These are phyloP conservation scores for Paragyromitra xinjiangensis DNA, from an alignment of 495 filamentous ascomycete species.

Conservation along the genomic window DNA sequence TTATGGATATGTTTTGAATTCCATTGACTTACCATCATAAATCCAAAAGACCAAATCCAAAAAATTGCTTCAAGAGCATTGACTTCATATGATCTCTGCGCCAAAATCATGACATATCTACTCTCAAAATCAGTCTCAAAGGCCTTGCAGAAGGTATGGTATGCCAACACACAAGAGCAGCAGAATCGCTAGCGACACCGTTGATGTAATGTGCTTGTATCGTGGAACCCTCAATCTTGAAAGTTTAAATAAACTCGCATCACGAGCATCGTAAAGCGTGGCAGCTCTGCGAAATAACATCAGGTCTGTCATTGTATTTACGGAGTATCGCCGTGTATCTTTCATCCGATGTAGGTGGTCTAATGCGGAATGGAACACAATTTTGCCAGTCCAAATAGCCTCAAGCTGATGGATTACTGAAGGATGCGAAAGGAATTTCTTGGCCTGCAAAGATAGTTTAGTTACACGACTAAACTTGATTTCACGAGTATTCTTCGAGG, in stretches of 20 bases:
- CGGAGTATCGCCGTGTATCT: slow-evolving; percentile 25
- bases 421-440: slow-evolving; percentile 88
- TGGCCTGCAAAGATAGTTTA: slow-evolving; percentile 66
- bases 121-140: slow-evolving; percentile 40
- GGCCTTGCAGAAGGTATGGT: slow-evolving; percentile 58
- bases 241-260: slow-evolving; percentile 89
- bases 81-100: slow-evolving; percentile 70
- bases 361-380: slow-evolving; percentile 87
- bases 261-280: slow-evolving; percentile 85
- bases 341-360: slow-evolving; percentile 76
- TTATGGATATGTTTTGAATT: not conserved
- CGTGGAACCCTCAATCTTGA: slow-evolving; percentile 87
- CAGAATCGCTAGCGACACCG: slow-evolving; percentile 79
- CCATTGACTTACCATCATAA: slow-evolving; percentile 71
- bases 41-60: slow-evolving; percentile 96
- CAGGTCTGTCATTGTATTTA: slow-evolving; percentile 36
- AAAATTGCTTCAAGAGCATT: slow-evolving; percentile 84
- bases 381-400: slow-evolving; percentile 93
- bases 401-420: slow-evolving; percentile 90
- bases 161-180: slow-evolving; percentile 85
- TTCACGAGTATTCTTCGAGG: not conserved
- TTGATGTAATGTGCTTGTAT: slow-evolving; percentile 88
- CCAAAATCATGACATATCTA: slow-evolving; percentile 48
- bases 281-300: slow-evolving; percentile 74
- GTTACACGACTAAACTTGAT: slow-evolving; percentile 8